Evolutionary conservation across 495 filamentous ascomycete species (phyloP), one percentile per base, ranked within the genome.

Genomic region (Chaetomium tenue): DNA sequence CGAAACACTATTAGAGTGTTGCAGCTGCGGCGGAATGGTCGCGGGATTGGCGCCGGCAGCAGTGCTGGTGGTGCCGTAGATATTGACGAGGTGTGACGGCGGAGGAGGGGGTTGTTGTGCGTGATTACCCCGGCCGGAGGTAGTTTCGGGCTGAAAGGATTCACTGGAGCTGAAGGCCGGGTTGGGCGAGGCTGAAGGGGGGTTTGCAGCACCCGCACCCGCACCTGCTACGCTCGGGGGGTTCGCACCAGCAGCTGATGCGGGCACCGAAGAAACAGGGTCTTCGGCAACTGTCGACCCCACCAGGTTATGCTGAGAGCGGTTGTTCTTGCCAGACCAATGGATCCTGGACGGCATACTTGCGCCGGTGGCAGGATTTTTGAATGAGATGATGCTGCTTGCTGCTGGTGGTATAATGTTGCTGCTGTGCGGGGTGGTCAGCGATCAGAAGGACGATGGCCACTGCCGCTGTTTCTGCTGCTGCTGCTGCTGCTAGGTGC

Each of bases 241-340:
- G 53, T 63, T 75, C 70, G 70, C 66, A 69, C 56, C 63, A 67
- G 67, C 60, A 70, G 70, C 61, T 69, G 70, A 44, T 63, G 65
- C 48, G 53, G 70, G 56, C 66, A 56, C 53, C 56, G 66, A n/a
- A 58, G 65, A n/a, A 58, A 63, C 55, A 66, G 44, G 58, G 65
- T 70, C 72, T 37, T 75, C 71, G 48, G 71, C 67, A 40, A 55
- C 66, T 63, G 71, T 69, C 60, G 74, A 66, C 74, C 77, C 79
- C 62, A 78, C 74, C 56, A 81, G 71, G 60, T 78, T 80, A 69
- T 80, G 79, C 70, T 81, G 79, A 75, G 79, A 80, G 68, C 76
- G 77, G 71, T 79, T 80, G 75, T 75, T 78, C 60, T 76, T 79
- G 70, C 76, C 77, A 73, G 79, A 67, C 71, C 78, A 76, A 73